Percentiles rank a stretch among this genome's conserved stretches.
These are phyloP conservation scores for Theobroma grandiflorum DNA, from an alignment of 441 rosid genomes.

Conservation along the genomic window DNA sequence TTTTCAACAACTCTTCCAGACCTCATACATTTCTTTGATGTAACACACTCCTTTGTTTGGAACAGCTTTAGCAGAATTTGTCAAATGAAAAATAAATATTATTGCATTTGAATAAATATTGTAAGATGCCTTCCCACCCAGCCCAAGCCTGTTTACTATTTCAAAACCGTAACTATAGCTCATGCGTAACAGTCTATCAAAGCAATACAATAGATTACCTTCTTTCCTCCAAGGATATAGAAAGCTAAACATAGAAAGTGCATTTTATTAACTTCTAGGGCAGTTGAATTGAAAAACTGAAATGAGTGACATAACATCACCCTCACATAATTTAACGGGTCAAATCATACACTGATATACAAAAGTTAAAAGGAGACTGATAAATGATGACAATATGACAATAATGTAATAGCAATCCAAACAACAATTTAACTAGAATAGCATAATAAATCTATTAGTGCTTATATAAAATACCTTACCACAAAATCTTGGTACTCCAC, in stretches of 20 bases:
- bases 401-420: constrained; percentile 7
- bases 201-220: neutral
- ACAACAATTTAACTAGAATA: constrained; percentile 4
- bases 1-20: neutral
- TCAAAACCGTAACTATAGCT: neutral
- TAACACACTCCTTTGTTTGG: neutral
- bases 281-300: neutral
- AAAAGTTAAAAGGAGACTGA: neutral
- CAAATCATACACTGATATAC: constrained; percentile 7
- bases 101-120: neutral
- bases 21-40: neutral
- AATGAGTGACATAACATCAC: neutral
- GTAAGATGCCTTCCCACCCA: neutral
- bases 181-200: neutral
- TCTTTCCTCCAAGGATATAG: neutral
- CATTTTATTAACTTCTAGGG: neutral
- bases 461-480: constrained; percentile 18
- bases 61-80: neutral
- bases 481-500: constrained; percentile 34
- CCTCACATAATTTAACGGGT: neutral
- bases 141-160: neutral
- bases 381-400: neutral
- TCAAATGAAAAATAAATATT: neutral
- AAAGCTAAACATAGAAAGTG: neutral
- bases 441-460: neutral